phyloP scores from a whole-genome alignment of 2,329 filamentous ascomycete genomes.

The Aspergillus spinulosporus region DNA sequence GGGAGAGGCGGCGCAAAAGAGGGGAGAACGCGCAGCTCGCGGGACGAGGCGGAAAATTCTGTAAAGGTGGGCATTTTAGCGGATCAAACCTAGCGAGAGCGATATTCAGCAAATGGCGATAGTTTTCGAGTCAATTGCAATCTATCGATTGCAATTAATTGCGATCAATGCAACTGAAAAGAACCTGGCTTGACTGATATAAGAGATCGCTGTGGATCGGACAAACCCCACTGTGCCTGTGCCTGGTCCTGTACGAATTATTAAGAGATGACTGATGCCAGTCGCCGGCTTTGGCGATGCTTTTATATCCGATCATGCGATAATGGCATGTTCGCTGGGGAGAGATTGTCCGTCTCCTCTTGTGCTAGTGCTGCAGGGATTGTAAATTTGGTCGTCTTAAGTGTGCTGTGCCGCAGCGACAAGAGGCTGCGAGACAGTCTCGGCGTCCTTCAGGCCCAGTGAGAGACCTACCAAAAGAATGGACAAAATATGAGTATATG shows the following conservation, averaged over 20 bases:
- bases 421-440: neutral
- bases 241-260: neutral
- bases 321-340: neutral
- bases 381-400: neutral
- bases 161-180: neutral
- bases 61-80: constrained; percentile 43
- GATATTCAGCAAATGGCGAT: neutral
- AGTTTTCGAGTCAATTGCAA: neutral
- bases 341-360: neutral
- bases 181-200: neutral
- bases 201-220: constrained; percentile 1
- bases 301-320: neutral
- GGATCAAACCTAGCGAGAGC: neutral
- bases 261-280: constrained; percentile 13
- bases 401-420: neutral
- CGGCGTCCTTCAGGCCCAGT: no score
- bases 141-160: neutral
- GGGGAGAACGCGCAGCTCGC: constrained; percentile 43
- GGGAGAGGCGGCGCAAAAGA: constrained; percentile 45
- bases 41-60: constrained; percentile 35
- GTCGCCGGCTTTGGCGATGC: neutral
- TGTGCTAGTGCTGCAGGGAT: neutral
- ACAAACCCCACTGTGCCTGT: constrained; percentile 5
- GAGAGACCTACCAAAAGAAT: no score
- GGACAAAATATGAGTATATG: no score